Conservation (phyloP, 805 yeast species). For the Torulaspora quercuum region DNA sequence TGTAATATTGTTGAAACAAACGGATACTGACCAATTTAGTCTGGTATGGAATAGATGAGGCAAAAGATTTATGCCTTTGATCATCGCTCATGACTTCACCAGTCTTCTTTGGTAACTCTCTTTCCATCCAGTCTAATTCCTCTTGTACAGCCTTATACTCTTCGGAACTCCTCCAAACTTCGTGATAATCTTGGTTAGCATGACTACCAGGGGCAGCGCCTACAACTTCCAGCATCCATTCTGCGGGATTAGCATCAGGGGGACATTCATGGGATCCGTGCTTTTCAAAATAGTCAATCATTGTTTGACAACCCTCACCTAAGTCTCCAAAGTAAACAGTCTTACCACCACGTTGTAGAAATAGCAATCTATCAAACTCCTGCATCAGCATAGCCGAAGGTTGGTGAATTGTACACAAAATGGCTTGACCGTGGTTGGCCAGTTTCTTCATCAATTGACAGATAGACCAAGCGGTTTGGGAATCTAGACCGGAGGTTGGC, state of each 20-base stretch:
- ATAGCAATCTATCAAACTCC: slow-evolving; percentile 72
- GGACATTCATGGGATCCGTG: slow-evolving; percentile 69
- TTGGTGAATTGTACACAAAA: slow-evolving; percentile 76
- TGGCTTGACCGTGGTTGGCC: slow-evolving; percentile 60
- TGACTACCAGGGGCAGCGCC: slow-evolving; percentile 82
- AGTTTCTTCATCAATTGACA: slow-evolving; percentile 57
- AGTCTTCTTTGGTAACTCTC: slow-evolving; percentile 45
- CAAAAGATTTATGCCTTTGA: slow-evolving; percentile 38
- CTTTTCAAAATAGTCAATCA: slow-evolving; percentile 63
- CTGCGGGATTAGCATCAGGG: slow-evolving; percentile 72
- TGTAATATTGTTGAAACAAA: slow-evolving; percentile 62
- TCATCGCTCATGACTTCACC: slow-evolving; percentile 35
- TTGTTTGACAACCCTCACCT: slow-evolving; percentile 54
- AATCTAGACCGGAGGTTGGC: slow-evolving; percentile 67
- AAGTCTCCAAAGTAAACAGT: slow-evolving; percentile 72
- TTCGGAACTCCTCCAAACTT: slow-evolving; percentile 71
- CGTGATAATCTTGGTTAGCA: slow-evolving; percentile 66
- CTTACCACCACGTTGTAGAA: slow-evolving; percentile 66
- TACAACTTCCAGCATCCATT: slow-evolving; percentile 86
- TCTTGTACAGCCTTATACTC: slow-evolving; percentile 56
- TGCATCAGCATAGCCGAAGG: slow-evolving; percentile 77
- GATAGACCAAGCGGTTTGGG: slow-evolving; percentile 66
- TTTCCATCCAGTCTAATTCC: slow-evolving; percentile 64
- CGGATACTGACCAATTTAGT: slow-evolving; percentile 47
- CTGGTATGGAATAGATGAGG: slow-evolving; percentile 44